phyloP scores from a whole-genome alignment of 2,329 filamentous ascomycete species.

The Waltergamsia citrina region DNA sequence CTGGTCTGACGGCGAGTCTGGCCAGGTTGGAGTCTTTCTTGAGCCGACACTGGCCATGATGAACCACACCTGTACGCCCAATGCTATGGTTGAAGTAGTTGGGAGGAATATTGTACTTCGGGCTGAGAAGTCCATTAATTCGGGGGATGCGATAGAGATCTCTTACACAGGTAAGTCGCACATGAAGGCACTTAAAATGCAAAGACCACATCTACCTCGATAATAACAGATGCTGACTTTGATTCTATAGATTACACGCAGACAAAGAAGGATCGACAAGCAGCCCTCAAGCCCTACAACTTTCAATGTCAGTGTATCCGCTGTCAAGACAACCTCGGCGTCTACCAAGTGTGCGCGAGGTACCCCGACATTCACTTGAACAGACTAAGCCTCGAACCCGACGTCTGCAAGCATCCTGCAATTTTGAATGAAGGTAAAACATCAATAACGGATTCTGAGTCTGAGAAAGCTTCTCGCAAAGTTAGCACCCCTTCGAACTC shows the following conservation, averaged over 20 bases:
- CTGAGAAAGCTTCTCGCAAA: background rate
- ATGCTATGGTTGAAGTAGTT: constrained; percentile 46
- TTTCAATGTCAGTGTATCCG: constrained; percentile 42
- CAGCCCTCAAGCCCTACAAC: constrained; percentile 36
- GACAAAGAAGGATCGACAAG: constrained; percentile 29
- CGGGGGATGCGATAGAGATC: constrained; percentile 49
- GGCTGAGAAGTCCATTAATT: constrained; percentile 36
- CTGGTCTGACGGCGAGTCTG: constrained; percentile 40
- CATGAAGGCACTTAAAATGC: background rate
- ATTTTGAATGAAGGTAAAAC: constrained; percentile 13
- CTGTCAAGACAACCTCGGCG: constrained; percentile 39
- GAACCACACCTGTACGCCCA: constrained; percentile 55
- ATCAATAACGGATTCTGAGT: constrained; percentile 13
- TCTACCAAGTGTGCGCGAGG: constrained; percentile 39
- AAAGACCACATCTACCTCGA: too few species aligned
- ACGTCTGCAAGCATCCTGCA: constrained; percentile 20
- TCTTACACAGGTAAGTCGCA: constrained; percentile 46
- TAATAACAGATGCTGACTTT: too few species aligned
- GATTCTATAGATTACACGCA: constrained; percentile 42
- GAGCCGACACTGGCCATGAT: constrained; percentile 47
- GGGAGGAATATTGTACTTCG: constrained; percentile 40
- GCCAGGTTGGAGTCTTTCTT: constrained; percentile 44
- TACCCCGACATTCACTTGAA: constrained; percentile 34
- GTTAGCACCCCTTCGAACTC: background rate
- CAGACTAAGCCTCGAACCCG: constrained; percentile 31